Evolutionary conservation across 495 filamentous ascomycete species (phyloP).

Genomic region (Evernia prunastri): DNA sequence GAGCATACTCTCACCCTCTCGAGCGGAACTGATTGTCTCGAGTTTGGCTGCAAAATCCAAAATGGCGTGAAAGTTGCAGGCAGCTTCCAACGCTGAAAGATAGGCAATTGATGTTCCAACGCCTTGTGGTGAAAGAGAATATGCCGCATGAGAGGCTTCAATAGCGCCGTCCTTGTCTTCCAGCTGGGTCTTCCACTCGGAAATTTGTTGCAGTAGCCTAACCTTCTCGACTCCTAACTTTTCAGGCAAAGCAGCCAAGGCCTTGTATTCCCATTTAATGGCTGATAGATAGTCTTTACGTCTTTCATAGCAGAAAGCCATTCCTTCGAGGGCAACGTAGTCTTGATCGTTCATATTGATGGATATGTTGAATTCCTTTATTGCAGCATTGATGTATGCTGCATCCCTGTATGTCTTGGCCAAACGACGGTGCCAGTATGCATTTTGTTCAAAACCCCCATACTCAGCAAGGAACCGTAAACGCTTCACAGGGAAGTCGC

Average conservation of each 20-base stretch:
- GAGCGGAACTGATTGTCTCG: neutral
- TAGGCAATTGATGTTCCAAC: neutral
- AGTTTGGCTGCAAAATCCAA: neutral
- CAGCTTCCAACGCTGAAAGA: neutral
- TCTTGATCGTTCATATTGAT: neutral
- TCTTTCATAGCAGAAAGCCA: neutral
- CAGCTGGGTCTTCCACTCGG: neutral
- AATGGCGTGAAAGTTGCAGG: neutral
- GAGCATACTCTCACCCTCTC: neutral
- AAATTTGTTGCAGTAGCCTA: neutral
- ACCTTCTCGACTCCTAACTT: neutral
- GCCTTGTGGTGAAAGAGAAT: neutral
- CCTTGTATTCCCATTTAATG: neutral
- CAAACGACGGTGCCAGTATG: slow-evolving; percentile 5
- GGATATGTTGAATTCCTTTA: neutral
- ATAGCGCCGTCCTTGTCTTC: neutral
- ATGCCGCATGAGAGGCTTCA: neutral
- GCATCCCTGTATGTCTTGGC: neutral
- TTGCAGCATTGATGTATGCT: slow-evolving; percentile 10
- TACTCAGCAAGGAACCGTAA: neutral
- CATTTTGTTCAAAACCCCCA: neutral
- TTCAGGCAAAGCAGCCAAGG: neutral
- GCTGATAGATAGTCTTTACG: neutral
- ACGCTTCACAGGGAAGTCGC: neutral
- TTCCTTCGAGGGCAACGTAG: neutral